These are phyloP conservation scores for Gynandropsis gynandra DNA, from an alignment of 345 rosid genomes.

Conservation along the genomic window DNA sequence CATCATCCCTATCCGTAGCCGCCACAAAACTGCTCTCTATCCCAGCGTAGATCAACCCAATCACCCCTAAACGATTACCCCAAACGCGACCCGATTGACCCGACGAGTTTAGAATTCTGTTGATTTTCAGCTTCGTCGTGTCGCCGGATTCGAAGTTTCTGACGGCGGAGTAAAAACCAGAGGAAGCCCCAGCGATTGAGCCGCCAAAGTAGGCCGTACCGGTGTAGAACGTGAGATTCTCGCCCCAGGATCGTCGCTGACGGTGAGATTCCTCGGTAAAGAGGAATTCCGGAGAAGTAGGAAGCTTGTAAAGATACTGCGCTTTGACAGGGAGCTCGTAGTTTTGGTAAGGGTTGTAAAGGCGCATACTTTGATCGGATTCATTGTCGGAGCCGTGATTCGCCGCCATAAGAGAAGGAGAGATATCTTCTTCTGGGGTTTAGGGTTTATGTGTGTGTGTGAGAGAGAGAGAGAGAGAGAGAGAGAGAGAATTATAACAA, in stretches of 20 bases:
- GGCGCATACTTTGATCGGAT: constrained; percentile 41
- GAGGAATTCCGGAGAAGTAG: constrained; percentile 88
- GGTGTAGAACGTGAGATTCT: constrained; percentile 89
- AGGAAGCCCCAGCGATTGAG: constrained; percentile 50
- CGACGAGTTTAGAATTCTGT: constrained; percentile 64
- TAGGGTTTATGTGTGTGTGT: constrained; percentile 22
- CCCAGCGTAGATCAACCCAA: constrained; percentile 71
- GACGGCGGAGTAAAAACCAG: constrained; percentile 47
- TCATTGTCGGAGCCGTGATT: constrained; percentile 35
- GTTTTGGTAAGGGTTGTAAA: constrained; percentile 83
- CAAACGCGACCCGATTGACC: constrained; percentile 71
- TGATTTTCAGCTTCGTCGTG: constrained; percentile 72
- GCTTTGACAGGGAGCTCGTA: constrained; percentile 41
- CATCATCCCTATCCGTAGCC: constrained; percentile 60
- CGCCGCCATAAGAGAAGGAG: constrained; percentile 32
- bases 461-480: constrained; percentile 1
- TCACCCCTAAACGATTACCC: constrained; percentile 77
- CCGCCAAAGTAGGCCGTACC: constrained; percentile 74
- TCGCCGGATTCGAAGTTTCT: constrained; percentile 66
- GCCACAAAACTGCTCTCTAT: constrained; percentile 71
- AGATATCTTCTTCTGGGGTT: background rate
- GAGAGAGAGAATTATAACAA: constrained; percentile 10
- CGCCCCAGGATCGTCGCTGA: constrained; percentile 98
- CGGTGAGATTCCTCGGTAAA: constrained; percentile 75
- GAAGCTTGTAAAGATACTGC: constrained; percentile 59